Evolutionary conservation across 2,329 filamentous ascomycete species (phyloP), one percentile per base, ranked within the genome.

Genomic region (Byssochlamys sp.): DNA sequence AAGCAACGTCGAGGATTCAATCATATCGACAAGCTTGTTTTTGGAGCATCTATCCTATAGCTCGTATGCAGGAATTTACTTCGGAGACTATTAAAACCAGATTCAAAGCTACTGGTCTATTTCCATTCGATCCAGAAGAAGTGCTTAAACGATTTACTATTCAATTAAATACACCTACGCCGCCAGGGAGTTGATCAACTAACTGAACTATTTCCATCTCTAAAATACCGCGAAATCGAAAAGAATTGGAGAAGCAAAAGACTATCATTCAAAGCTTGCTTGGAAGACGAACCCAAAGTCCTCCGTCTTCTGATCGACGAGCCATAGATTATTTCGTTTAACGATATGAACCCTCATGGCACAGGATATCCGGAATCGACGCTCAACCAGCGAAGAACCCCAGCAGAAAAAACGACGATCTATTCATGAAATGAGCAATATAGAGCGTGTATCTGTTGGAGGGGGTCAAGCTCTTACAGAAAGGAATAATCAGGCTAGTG

Each of bases 61-160:
- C 39, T 48, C 19, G 19, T 48, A 4, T 24, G 4, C 1, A 48
- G 12, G 39, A 5, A n/a, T 48, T 48, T 48, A 48, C 39, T 48
- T 24, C 12, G 14, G 6, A 7, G 6, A 48, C 12, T 52, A 66
- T 67, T 33, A 48, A 60, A 53, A 58, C 56, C 67, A 62, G 62
- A 56, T 72, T 73, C 62, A 53, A 59, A 64, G 66, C 63, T 59
- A 66, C 69, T 64, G 60, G 71, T 25, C 60, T 74, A 60, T 60
- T 70, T 55, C 69, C 66, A 60, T 63, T 66, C 52, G 54, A 72
- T 61, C 66, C 65, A 61, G 58, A 70, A 31, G 62, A 55, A 53
- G 67, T 72, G 19, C 54, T 63, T 59, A 39, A 60, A 27, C 57
- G 56, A 29, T 53, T 64, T 54, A 52, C 49, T 52, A 57, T 54